phyloP scores from a whole-genome alignment of 345 rosid species.

The Citrus trifoliata region DNA sequence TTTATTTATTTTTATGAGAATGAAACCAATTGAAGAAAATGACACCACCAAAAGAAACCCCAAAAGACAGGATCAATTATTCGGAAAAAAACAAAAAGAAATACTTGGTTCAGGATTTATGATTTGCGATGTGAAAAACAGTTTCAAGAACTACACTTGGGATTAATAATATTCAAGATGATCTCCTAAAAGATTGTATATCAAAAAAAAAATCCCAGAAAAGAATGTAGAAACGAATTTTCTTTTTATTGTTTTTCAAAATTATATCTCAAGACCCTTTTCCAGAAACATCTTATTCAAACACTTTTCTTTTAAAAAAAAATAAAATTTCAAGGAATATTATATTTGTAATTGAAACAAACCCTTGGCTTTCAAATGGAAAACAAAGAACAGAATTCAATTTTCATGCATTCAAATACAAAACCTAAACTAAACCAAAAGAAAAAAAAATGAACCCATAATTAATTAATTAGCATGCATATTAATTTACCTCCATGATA shows the following conservation, averaged over 20 bases:
- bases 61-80: background rate
- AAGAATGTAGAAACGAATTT: background rate
- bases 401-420: background rate
- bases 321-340: background rate
- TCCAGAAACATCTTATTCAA: background rate
- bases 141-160: background rate
- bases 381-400: background rate
- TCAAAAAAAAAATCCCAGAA: background rate
- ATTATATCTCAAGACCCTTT: background rate
- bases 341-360: background rate
- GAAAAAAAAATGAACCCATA: background rate
- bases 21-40: slow-evolving; percentile 7
- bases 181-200: background rate
- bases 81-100: background rate
- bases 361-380: background rate
- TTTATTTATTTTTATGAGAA: background rate
- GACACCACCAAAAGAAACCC: background rate
- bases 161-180: background rate
- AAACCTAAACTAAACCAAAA: no score
- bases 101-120: background rate
- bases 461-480: background rate
- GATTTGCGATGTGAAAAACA: background rate
- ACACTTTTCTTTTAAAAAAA: background rate
- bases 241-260: background rate
- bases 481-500: background rate